These are phyloP conservation scores for Ogataea pini DNA, from an alignment of 805 yeast genomes.

Conservation along the genomic window DNA sequence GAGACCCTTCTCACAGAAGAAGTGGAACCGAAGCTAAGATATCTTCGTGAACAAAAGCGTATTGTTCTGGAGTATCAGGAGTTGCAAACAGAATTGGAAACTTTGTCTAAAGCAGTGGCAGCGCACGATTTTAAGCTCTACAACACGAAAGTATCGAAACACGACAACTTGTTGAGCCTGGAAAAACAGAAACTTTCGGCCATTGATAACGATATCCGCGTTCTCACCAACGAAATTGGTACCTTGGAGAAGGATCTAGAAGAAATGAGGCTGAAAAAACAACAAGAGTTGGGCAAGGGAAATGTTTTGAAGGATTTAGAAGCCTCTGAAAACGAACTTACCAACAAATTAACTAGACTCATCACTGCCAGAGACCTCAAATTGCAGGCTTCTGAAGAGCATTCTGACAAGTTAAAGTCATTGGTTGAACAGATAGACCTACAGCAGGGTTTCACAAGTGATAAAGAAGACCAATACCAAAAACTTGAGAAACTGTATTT, in stretches of 20 bases:
- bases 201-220: slow-evolving; percentile 45
- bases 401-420: slow-evolving; percentile 38
- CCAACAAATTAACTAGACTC: slow-evolving; percentile 67
- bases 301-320: slow-evolving; percentile 63
- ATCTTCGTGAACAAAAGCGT: slow-evolving; percentile 78
- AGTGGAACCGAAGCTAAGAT: slow-evolving; percentile 88
- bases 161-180: slow-evolving; percentile 43
- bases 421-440: slow-evolving; percentile 38
- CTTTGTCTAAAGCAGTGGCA: slow-evolving; percentile 66
- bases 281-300: slow-evolving; percentile 59
- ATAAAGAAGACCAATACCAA: slow-evolving; percentile 40
- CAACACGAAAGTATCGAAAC: slow-evolving; percentile 43
- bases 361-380: slow-evolving; percentile 64
- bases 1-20: slow-evolving; percentile 75
- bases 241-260: slow-evolving; percentile 63
- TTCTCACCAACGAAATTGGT: slow-evolving; percentile 53
- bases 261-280: slow-evolving; percentile 51
- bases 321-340: slow-evolving; percentile 50
- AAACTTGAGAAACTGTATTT: slow-evolving; percentile 48
- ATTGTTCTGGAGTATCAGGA: slow-evolving; percentile 84
- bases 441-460: slow-evolving; percentile 6
- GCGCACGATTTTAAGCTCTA: slow-evolving; percentile 67
- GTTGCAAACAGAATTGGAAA: slow-evolving; percentile 77
- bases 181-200: slow-evolving; percentile 43
- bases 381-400: slow-evolving; percentile 58